phyloP scores from a whole-genome alignment of 2,329 filamentous ascomycete species.

The Claviceps humidiphila region DNA sequence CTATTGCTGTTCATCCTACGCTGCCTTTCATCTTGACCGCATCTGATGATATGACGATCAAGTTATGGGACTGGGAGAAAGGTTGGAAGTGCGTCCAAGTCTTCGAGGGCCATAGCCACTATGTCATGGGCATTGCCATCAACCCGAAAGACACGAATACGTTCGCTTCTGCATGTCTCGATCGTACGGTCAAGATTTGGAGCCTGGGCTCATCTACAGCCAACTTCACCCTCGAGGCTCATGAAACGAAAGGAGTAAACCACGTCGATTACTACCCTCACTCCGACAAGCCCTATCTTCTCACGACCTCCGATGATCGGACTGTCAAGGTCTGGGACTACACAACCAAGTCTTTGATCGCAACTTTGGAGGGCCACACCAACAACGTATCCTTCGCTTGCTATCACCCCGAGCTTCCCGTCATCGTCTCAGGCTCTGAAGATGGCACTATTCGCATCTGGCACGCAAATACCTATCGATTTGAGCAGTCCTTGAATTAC shows the following conservation, averaged over 20 bases:
- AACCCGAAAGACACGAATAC: conserved; percentile 96
- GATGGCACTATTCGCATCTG: conserved; percentile 96
- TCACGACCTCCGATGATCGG: conserved; percentile 91
- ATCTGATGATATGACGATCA: conserved; percentile 97
- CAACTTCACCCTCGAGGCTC: conserved; percentile 93
- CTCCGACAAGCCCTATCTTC: conserved; percentile 69
- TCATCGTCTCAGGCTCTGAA: conserved; percentile 96
- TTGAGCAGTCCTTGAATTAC: conserved; percentile 94
- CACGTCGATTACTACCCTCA: conserved; percentile 83
- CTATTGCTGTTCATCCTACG: conserved; percentile 88
- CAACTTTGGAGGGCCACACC: conserved; percentile 90
- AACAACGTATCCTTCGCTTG: conserved; percentile 97
- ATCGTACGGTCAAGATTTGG: conserved; percentile 97
- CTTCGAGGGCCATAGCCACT: conserved; percentile 92
- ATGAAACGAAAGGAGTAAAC: conserved; percentile 96
- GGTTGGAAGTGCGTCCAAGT: conserved; percentile 95
- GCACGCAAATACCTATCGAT: conserved; percentile 94
- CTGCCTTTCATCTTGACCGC: conserved; percentile 94
- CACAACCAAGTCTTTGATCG: conserved; percentile 93
- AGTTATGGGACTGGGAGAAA: conserved; percentile 98
- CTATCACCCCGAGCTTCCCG: conserved; percentile 90
- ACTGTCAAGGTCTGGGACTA: conserved; percentile 99
- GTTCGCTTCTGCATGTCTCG: conserved; percentile 85
- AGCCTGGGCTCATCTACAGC: conserved; percentile 84
- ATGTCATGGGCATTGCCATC: conserved; percentile 91